These are phyloP conservation scores for Euphorbia lathyris DNA, from an alignment of 345 rosid genomes.

Conservation along the genomic window DNA sequence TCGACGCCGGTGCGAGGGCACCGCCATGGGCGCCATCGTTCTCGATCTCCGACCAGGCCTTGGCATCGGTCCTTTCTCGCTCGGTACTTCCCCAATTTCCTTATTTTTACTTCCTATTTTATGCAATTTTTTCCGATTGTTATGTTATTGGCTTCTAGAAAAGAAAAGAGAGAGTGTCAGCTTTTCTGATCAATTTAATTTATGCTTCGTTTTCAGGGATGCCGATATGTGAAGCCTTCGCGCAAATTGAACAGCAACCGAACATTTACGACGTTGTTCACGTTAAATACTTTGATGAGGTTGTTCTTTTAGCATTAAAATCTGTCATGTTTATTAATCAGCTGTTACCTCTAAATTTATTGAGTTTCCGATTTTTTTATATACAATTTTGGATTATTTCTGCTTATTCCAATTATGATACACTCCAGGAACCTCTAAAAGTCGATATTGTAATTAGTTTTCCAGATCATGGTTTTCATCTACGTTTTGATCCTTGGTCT, in stretches of 20 bases:
- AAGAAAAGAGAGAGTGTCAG: too few species aligned
- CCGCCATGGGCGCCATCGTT: slow-evolving; percentile 92
- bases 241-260: slow-evolving; percentile 89
- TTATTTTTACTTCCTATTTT: neutral
- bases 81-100: slow-evolving; percentile 42
- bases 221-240: slow-evolving; percentile 93
- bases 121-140: neutral
- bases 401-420: neutral
- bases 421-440: slow-evolving; percentile 75
- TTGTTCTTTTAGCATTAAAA: slow-evolving; percentile 19
- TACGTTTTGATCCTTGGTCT: slow-evolving; percentile 98
- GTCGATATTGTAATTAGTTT: slow-evolving; percentile 89
- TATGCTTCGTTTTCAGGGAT: slow-evolving; percentile 49
- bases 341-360: neutral
- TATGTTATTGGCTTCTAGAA: too few species aligned
- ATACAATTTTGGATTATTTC: neutral
- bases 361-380: neutral
- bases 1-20: slow-evolving; percentile 85
- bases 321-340: neutral
- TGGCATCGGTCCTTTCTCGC: slow-evolving; percentile 85
- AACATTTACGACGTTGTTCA: slow-evolving; percentile 92
- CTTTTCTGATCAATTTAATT: neutral
- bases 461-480: slow-evolving; percentile 97
- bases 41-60: slow-evolving; percentile 94
- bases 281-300: slow-evolving; percentile 92